A percentile compares a stretch with the other conserved stretches of the same genome.
These are phyloP conservation scores for Ligustrum vulgare DNA, from an alignment of 257 asterid genomes.

Conservation along the genomic window DNA sequence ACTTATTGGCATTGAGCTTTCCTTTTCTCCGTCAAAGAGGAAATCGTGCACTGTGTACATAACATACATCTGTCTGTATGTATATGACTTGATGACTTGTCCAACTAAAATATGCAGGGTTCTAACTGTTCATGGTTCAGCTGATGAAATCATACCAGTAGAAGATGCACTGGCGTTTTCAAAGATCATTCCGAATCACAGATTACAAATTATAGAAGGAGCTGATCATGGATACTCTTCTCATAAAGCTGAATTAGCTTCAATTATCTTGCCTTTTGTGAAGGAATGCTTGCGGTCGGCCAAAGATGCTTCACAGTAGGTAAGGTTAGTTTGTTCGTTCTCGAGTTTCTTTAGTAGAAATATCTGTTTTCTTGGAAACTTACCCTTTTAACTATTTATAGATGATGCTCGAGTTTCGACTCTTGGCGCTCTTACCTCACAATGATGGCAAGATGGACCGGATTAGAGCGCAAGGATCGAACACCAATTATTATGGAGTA, in stretches of 20 bases:
- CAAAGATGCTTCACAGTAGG: not conserved
- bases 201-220: constrained; percentile 9
- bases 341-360: not conserved
- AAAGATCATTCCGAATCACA: constrained; percentile 22
- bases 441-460: not conserved
- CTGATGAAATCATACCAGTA: constrained; percentile 11
- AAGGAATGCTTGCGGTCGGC: constrained; percentile 1
- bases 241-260: constrained; percentile 21
- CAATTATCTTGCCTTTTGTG: constrained; percentile 10
- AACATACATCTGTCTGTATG: not conserved
- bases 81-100: not conserved
- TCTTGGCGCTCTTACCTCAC: not conserved
- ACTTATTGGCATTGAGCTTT: not conserved
- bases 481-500: too few relatives aligned
- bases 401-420: not conserved
- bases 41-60: not conserved
- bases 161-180: constrained; percentile 21
- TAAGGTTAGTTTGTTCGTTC: not conserved
- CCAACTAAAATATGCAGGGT: constrained; percentile 7
- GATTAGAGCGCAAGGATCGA: not conserved
- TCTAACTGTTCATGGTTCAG: constrained; percentile 21
- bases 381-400: not conserved
- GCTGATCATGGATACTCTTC: constrained; percentile 22
- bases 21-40: not conserved
- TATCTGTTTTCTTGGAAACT: not conserved